Percentiles rank a stretch among this genome's conserved stretches.
phyloP scores from a whole-genome alignment of 441 rosid species.

The Erysimum cheiri region DNA sequence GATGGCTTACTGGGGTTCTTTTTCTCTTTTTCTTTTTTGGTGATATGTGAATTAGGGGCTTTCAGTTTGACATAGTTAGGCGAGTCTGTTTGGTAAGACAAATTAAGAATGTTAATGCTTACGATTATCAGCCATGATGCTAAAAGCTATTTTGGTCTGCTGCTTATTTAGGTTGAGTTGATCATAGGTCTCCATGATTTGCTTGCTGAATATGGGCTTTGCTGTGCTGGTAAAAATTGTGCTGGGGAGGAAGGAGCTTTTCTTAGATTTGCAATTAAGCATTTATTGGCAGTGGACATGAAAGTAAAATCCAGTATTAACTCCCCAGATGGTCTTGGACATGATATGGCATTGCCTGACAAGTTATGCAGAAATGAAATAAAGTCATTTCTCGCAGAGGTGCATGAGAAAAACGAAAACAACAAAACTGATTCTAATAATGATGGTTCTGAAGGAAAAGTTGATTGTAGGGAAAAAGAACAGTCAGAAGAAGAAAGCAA shows the following conservation, averaged over 20 bases:
- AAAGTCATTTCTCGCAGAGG: constrained; percentile 49
- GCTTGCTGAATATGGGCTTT: constrained; percentile 95
- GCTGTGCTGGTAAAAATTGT: constrained; percentile 84
- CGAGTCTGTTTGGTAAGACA: constrained; percentile 18
- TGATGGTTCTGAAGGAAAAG: constrained; percentile 51
- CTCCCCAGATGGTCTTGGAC: constrained; percentile 51
- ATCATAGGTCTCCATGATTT: constrained; percentile 88
- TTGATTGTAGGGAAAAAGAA: constrained; percentile 41
- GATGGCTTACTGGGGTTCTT: constrained; percentile 16
- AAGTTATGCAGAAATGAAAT: constrained; percentile 52
- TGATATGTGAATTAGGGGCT: constrained; percentile 3
- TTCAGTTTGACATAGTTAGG: constrained; percentile 30
- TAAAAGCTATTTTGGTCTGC: constrained; percentile 30
- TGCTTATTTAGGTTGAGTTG: constrained; percentile 73
- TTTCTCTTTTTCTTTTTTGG: neutral
- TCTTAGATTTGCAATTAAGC: constrained; percentile 95
- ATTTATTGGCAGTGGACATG: constrained; percentile 91
- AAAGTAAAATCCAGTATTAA: constrained; percentile 77
- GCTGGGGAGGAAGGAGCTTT: constrained; percentile 93
- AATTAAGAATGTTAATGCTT: neutral
- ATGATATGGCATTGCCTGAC: constrained; percentile 51
- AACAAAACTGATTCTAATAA: constrained; percentile 46
- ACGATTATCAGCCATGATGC: constrained; percentile 19
- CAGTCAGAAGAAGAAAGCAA: constrained; percentile 50
- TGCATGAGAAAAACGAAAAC: constrained; percentile 53